These are phyloP conservation scores for Coemansia sp. DNA, from an alignment of 192 early-diverging fungal genomes.

Conservation along the genomic window DNA sequence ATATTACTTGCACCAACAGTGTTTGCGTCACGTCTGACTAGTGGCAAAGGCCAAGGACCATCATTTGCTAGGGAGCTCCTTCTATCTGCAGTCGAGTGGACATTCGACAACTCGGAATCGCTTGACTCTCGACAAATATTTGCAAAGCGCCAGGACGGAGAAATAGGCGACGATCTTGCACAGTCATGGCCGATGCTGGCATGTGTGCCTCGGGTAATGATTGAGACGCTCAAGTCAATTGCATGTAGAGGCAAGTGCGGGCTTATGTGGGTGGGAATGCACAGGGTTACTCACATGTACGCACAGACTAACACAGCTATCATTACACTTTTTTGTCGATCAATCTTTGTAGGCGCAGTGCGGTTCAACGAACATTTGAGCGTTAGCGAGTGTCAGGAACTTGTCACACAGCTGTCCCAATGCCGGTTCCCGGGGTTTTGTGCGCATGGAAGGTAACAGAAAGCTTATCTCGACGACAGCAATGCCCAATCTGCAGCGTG, in stretches of 20 bases:
- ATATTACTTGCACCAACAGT: constrained; percentile 34
- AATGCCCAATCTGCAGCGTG: too few species aligned
- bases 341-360: constrained; percentile 23
- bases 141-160: background rate
- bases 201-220: constrained; percentile 16
- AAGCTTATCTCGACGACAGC: background rate
- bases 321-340: background rate
- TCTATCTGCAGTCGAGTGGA: constrained; percentile 22
- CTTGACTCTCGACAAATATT: background rate
- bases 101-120: background rate
- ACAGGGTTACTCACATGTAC: background rate
- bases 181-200: constrained; percentile 38
- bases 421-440: constrained; percentile 47
- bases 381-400: constrained; percentile 17
- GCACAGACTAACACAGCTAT: background rate
- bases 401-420: constrained; percentile 24
- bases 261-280: background rate
- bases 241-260: constrained; percentile 23
- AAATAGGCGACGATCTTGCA: background rate
- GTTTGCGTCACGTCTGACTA: constrained; percentile 28
- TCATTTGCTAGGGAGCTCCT: constrained; percentile 32
- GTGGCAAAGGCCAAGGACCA: background rate
- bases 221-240: constrained; percentile 39
- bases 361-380: constrained; percentile 44
- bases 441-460: constrained; percentile 41